Base-by-base conservation (phyloP, 352 stramenopile genomes). In the Aphanomyces euteiches region DNA sequence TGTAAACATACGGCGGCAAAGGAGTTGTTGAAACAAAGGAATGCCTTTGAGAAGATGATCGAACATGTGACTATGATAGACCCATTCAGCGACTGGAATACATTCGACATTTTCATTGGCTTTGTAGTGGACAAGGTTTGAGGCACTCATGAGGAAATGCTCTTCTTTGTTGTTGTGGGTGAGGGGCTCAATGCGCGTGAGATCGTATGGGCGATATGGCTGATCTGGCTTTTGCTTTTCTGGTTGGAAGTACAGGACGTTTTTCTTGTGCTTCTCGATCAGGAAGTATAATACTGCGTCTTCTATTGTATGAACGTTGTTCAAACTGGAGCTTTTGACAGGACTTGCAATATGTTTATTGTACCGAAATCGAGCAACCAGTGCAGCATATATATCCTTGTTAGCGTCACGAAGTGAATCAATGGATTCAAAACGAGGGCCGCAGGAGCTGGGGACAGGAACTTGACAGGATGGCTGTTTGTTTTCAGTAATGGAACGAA, bases 51-150 rank as follows among this genome's bases (percentile, higher is more conserved):
- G 73, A 21, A 90, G 60, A 4, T 90, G 75, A 2, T 84, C 80
- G 66, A 92, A 90, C 79, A 89, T 86, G 54, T 85, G 85, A 68
- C 82, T 88, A 50, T 92, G 82, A 73, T 87, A 79, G 4, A 92
- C 72, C 84, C 84, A 92, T 47, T 90, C 81, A 5, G 81, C 75
- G 17, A 89, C 75, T 5, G 83, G 77, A 10, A 90, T 92, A 13
- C 73, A 78, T 61, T 92, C 84, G 0, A 79, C 80, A 40, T 61
- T 13, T 48, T 69, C 57, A 19, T 73, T 78, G 43, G 77, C 85
- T 7, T 76, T 57, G 47, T 89, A 80, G 64, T 89, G 82, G 8
- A 92, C 83, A 4, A 92, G 66, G 6, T 83, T 77, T 7, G 80
- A 74, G 10, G 79, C 72, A 6, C 80, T 88, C 80, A 92, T 82